phyloP scores from a whole-genome alignment of 306 rosid species.

The Leucaena leucocephala region DNA sequence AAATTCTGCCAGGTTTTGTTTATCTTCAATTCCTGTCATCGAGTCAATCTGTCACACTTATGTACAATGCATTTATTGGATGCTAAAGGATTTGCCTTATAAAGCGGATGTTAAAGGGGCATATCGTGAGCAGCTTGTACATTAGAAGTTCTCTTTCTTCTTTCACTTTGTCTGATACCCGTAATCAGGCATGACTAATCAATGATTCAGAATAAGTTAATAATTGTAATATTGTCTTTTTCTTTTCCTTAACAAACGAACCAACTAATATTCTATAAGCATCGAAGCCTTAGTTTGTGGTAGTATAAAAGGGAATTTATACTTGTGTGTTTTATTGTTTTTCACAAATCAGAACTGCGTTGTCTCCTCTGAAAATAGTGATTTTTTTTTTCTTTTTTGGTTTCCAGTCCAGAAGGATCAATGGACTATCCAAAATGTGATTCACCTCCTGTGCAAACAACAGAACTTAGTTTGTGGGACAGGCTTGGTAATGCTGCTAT shows the following conservation, averaged over 20 bases:
- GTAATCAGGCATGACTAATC: not conserved
- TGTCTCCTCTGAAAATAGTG: constrained; percentile 13
- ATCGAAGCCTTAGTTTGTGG: not conserved
- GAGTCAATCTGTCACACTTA: not conserved
- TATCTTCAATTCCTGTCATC: constrained; percentile 5
- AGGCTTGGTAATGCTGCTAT: constrained; percentile 85
- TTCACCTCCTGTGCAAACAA: constrained; percentile 46
- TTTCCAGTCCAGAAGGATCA: constrained; percentile 55
- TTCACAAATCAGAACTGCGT: not conserved
- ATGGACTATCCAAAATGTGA: constrained; percentile 41
- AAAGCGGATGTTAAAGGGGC: not conserved
- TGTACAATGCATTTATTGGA: not conserved
- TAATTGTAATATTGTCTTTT: not conserved
- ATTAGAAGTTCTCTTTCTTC: not conserved
- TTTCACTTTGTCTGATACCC: not conserved
- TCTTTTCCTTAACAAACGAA: not conserved
- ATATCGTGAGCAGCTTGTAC: not conserved
- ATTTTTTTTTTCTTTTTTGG: constrained; percentile 24
- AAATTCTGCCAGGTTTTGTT: not conserved
- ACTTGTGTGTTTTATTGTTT: not conserved
- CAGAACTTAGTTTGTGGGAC: constrained; percentile 81
- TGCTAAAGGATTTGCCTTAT: not conserved
- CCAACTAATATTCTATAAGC: not conserved
- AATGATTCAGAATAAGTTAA: not conserved
- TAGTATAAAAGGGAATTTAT: not conserved